Evolutionary conservation across 306 rosid species (phyloP).

Genomic region (Begonia fuchsioides): DNA sequence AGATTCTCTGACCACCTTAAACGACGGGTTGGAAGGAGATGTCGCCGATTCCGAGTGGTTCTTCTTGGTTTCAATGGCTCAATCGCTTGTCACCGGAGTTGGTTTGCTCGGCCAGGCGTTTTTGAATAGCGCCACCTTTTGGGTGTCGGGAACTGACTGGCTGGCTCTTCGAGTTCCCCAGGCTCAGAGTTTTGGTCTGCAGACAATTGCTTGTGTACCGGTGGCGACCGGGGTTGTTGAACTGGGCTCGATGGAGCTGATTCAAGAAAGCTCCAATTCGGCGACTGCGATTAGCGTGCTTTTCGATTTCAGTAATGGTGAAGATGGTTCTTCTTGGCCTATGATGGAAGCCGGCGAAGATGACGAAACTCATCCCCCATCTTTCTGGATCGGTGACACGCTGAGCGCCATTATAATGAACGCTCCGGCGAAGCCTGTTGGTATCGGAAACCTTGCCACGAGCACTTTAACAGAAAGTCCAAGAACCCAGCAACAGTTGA

Average conservation of each 20-base stretch:
- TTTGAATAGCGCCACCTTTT: conserved; percentile 31
- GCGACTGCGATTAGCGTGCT: conserved; percentile 48
- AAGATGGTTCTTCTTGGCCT: conserved; percentile 59
- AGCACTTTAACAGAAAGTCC: conserved; percentile 15
- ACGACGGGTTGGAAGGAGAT: conserved; percentile 62
- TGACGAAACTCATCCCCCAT: conserved; percentile 65
- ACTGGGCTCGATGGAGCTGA: conserved; percentile 64
- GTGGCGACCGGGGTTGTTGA: conserved; percentile 70
- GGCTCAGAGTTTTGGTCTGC: conserved; percentile 48
- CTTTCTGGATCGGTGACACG: conserved; percentile 66
- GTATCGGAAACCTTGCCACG: conserved; percentile 35
- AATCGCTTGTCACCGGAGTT: conserved; percentile 51
- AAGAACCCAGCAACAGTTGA: conserved; percentile 25
- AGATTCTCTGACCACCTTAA: conserved; percentile 26
- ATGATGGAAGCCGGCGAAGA: conserved; percentile 42
- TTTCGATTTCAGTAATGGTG: conserved; percentile 55
- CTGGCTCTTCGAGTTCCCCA: conserved; percentile 41
- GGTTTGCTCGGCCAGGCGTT: conserved; percentile 69
- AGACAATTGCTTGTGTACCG: conserved; percentile 67
- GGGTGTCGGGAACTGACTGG: conserved; percentile 50
- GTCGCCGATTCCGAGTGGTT: conserved; percentile 97
- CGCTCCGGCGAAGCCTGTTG: conserved; percentile 38
- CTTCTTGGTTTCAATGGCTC: conserved; percentile 86
- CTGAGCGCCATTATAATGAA: conserved; percentile 26
- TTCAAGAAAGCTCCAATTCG: conserved; percentile 53